These are phyloP conservation scores for Rhodotorula mucilaginosa DNA, from an alignment of 1,284 basidiomycete genomes.

Conservation along the genomic window DNA sequence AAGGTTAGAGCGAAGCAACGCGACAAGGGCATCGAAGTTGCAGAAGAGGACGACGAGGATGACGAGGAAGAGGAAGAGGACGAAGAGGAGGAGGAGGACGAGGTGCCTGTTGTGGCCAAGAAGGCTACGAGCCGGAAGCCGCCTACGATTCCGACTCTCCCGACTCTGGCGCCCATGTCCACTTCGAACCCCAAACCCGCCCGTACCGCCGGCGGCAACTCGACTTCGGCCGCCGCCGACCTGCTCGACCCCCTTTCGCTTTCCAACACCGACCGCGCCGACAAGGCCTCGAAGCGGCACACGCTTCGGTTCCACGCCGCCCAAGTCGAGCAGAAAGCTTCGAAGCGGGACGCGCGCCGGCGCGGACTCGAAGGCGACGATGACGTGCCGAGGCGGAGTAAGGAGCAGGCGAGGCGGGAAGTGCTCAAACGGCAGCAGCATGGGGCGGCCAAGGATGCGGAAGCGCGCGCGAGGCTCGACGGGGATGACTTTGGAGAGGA, in stretches of 20 bases:
- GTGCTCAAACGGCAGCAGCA: conserved; percentile 53
- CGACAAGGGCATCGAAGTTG: conserved; percentile 22
- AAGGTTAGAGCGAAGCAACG: conserved; percentile 20
- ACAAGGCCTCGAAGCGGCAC: conserved; percentile 75
- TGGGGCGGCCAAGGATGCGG: conserved; percentile 37
- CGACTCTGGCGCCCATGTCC: conserved; percentile 54
- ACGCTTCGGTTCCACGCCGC: conserved; percentile 83
- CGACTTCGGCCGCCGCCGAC: conserved; percentile 41
- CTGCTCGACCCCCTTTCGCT: conserved; percentile 74
- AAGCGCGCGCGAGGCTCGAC: conserved; percentile 49
- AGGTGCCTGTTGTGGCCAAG: conserved; percentile 1
- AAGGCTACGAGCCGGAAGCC: conserved; percentile 2
- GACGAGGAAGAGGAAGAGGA: conserved; percentile 1
- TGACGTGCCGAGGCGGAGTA: conserved; percentile 71
- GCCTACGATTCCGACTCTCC: conserved; percentile 18
- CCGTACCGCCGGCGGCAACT: conserved; percentile 37
- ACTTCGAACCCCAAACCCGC: conserved; percentile 23
- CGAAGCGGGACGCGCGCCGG: conserved; percentile 43
- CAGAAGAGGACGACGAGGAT: conserved; percentile 10
- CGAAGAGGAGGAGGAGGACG: conserved; percentile 14
- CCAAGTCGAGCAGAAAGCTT: conserved; percentile 71
- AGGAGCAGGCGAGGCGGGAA: conserved; percentile 52
- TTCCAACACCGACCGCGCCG: conserved; percentile 66
- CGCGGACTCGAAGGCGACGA: conserved; percentile 65
- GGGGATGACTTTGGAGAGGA: conserved; percentile 53